Evolutionary conservation across 2,329 filamentous ascomycete genomes (phyloP), one percentile per base, ranked within the genome.

Genomic region (Fonsecaea erecta): DNA sequence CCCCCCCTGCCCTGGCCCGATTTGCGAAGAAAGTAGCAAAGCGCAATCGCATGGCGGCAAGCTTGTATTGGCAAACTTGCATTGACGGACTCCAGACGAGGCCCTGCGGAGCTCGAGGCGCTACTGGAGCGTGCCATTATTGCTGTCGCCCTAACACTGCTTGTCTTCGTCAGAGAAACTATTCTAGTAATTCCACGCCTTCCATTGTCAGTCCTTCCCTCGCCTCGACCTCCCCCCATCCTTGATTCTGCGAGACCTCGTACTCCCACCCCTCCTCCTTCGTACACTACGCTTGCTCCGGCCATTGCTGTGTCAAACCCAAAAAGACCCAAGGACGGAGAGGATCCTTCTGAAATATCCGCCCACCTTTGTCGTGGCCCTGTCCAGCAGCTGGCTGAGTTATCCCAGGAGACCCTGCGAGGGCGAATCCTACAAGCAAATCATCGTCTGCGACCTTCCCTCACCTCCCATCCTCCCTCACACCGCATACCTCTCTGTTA

Each of bases 11-110:
- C 40, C 40, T 60, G 32, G 57, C 43, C 43, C 43, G 43, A 48
- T 48, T 48, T 48, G 43, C 4, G 43, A 48, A 48, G 43, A 24
- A 18, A 43, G 30, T 12, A 35, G 28, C 21, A 18, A 60, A 46
- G 28, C 57, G 57, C 57, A 58, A 60, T 60, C 57, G 57, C 57
- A 60, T 60, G 57, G 57, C 57, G 43, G n/a, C 37, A 40, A 40
- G 37, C 37, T 40, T 40, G 37, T 40, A 40, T 34, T 59, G 46
- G 56, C 37, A 52, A 43, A 51, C 56, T 59, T 48, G 40, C 57
- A 51, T 60, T 3, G 57, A 60, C 46, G 52, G 57, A 60, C 57
- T 52, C 52, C 18, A 58, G 43, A 52, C 56, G 35, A 60, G 43
- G 48, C 8, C 28, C 56, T 32, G 56, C 30, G 43, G 57, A 60